Base-by-base conservation (phyloP, 2,329 filamentous ascomycete species). In the Beauveria asiatica region DNA sequence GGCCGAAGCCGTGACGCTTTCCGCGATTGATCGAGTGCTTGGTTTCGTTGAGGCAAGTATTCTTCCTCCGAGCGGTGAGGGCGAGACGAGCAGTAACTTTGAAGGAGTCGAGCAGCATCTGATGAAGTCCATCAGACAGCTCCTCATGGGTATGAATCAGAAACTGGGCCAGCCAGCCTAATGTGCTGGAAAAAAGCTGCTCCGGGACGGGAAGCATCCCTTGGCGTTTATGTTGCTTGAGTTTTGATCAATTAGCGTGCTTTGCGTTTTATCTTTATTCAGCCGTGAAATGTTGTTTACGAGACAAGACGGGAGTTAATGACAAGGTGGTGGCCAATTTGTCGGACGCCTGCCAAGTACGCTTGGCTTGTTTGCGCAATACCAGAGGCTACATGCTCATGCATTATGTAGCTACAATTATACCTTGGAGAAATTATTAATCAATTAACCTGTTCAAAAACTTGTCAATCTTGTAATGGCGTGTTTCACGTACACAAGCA, bases 1-100 rank as follows among this genome's bases (percentile, higher is more conserved):
- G 61, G 75, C 78, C 13, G 78, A 81, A 64, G 73, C 74, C 11
- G 70, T 82, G 39, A 71, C 80, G 0, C 67, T 82, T 37, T 81
- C 78, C 2, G 78, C 79, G 13, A 78, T 81, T 51, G 76, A 81
- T 62, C 78, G 78, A 23, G 77, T 78, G 2, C 70, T 82, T 7
- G 79, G 78, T 3, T 72, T 82, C 19, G 74, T 77, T 3, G 73
- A 76, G 39, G 72, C 72, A 5, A 80, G 76, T 62, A 74, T 76
- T 27, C 68, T 75, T 21, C 68, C 72, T 2, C 71, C 70, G 5
- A 65, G 67, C 5, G 67, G 64, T 5, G 72, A 73, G 49, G 69
- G 69, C n/a, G 69, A 74, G 58, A 60, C 68, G 17, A 62, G 65
- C 7, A 68, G 68, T 39, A 72, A 72, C 56, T 70, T 76, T 54